These are phyloP conservation scores for Russula sp. DNA, from an alignment of 768 basidiomycete species.

Conservation along the genomic window DNA sequence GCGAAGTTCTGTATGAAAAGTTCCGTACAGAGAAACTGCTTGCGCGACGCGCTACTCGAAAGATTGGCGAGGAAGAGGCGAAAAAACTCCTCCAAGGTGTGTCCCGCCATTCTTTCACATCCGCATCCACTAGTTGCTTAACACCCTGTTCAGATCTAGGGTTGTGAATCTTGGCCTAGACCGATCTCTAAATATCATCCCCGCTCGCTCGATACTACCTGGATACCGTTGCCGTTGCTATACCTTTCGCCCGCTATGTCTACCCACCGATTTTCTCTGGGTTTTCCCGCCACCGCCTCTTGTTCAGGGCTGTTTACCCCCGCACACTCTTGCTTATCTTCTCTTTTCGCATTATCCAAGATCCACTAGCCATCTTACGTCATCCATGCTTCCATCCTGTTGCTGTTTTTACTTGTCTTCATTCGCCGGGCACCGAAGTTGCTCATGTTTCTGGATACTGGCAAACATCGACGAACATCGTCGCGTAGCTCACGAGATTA, in stretches of 20 bases:
- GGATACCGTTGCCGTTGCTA: slow-evolving; percentile 19
- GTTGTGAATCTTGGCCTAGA: slow-evolving; percentile 4
- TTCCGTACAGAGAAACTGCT: slow-evolving; percentile 89
- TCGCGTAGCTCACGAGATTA: not conserved
- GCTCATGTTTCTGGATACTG: not conserved
- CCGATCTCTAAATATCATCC: not conserved
- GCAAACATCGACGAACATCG: not conserved
- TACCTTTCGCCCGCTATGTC: slow-evolving; percentile 10
- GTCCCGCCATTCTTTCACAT: slow-evolving; percentile 19
- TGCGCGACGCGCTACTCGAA: slow-evolving; percentile 74
- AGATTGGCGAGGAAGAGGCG: slow-evolving; percentile 69
- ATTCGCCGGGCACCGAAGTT: slow-evolving; percentile 1
- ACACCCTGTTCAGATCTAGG: slow-evolving; percentile 13
- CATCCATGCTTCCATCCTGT: not conserved
- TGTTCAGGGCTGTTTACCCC: not conserved
- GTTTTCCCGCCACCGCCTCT: not conserved
- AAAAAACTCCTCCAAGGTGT: slow-evolving; percentile 68
- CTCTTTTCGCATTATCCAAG: not conserved
- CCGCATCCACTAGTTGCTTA: not conserved
- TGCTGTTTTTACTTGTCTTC: slow-evolving; percentile 14
- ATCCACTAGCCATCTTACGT: not conserved
- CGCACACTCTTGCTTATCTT: slow-evolving; percentile 1
- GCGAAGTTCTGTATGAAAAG: slow-evolving; percentile 88
- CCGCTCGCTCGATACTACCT: not conserved
- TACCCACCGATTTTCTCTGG: not conserved